A percentile compares a stretch with the other conserved stretches of the same genome.
phyloP scores from a whole-genome alignment of 2,329 filamentous ascomycete species.

The Penicillium sp. region DNA sequence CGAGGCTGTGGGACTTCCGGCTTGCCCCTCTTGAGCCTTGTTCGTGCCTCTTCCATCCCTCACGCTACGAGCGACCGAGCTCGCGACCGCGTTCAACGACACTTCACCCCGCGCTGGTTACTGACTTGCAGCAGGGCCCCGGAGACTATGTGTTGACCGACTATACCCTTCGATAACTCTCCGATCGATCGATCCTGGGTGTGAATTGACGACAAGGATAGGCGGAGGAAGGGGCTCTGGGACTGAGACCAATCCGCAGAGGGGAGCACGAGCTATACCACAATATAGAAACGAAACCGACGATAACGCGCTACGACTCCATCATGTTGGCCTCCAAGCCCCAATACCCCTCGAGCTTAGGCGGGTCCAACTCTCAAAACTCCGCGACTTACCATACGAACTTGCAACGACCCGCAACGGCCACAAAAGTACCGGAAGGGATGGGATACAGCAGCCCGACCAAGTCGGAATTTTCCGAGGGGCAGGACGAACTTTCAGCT shows the following conservation, averaged over 20 bases:
- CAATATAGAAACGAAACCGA: not conserved
- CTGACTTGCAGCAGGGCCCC: slow-evolving; percentile 9
- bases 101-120: not conserved
- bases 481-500: slow-evolving; percentile 69
- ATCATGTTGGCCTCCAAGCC: slow-evolving; percentile 48
- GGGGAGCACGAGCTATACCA: not conserved
- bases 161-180: slow-evolving; percentile 6
- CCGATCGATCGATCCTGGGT: not conserved
- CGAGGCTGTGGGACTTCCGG: not conserved
- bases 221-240: slow-evolving; percentile 12
- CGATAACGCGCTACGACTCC: slow-evolving; percentile 2
- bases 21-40: slow-evolving; percentile 10
- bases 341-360: slow-evolving; percentile 37
- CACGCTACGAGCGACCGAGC: not conserved
- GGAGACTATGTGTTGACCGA: slow-evolving; percentile 23
- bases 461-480: slow-evolving; percentile 88
- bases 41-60: not conserved
- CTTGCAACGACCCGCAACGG: slow-evolving; percentile 31
- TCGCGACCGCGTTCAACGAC: not conserved
- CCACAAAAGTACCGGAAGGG: slow-evolving; percentile 36
- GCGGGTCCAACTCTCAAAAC: slow-evolving; percentile 36
- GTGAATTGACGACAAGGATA: slow-evolving; percentile 1
- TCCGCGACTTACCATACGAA: slow-evolving; percentile 35
- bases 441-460: slow-evolving; percentile 74
- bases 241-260: not conserved